Evolutionary conservation across 2,329 filamentous ascomycete genomes (phyloP).

Genomic region (Fusarium nisikadoi): DNA sequence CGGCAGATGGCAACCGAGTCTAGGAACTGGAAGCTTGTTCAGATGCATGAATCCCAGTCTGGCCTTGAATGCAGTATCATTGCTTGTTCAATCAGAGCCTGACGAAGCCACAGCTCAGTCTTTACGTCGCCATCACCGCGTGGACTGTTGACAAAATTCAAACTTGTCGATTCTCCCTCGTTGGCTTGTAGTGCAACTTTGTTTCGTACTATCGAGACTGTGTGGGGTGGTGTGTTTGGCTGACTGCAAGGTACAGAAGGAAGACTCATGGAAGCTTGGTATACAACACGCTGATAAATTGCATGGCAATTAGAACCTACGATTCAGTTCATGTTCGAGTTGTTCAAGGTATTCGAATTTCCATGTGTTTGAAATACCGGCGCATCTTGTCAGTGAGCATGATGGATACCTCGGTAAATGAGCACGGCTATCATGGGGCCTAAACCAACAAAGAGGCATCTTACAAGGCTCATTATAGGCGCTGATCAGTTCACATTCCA

Average conservation of each 20-base stretch:
- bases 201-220: constrained; percentile 2
- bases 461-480: neutral
- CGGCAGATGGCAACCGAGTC: neutral
- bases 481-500: neutral
- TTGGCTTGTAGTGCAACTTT: constrained; percentile 7
- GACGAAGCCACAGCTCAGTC: neutral
- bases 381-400: neutral
- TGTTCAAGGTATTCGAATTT: neutral
- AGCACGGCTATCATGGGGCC: neutral
- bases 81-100: neutral
- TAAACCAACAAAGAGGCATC: neutral
- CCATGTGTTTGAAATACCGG: neutral
- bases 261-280: neutral
- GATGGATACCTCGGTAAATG: neutral
- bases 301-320: neutral
- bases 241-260: neutral
- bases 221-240: constrained; percentile 14
- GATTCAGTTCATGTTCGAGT: neutral
- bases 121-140: neutral
- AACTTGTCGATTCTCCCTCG: constrained; percentile 21
- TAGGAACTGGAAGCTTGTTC: neutral
- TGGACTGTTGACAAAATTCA: constrained; percentile 38
- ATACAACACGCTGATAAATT: neutral
- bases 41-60: neutral
- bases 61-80: neutral